These are phyloP conservation scores for Calonectria crousiana DNA, from an alignment of 2,329 filamentous ascomycete species.

Conservation along the genomic window DNA sequence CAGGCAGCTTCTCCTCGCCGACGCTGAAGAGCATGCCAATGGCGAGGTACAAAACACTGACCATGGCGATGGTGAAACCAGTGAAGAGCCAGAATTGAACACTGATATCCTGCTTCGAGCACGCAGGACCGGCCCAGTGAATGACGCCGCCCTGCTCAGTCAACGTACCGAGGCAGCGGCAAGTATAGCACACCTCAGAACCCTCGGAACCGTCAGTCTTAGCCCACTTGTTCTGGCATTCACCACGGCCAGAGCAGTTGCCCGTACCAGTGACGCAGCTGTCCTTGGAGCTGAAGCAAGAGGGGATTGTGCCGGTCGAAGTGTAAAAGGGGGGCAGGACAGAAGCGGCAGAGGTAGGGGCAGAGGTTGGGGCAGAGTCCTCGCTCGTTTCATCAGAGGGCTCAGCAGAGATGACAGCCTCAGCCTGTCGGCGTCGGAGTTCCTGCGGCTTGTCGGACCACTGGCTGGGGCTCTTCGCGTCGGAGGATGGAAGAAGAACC, in stretches of 20 bases:
- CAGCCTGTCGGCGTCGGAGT: slow-evolving; percentile 62
- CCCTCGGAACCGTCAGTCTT: slow-evolving; percentile 54
- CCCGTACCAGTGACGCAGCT: slow-evolving; percentile 78
- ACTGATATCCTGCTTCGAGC: slow-evolving; percentile 92
- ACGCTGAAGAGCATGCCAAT: slow-evolving; percentile 86
- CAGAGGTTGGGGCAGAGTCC: slow-evolving; percentile 40
- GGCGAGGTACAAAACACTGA: slow-evolving; percentile 76
- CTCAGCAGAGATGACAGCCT: slow-evolving; percentile 59
- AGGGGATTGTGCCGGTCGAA: slow-evolving; percentile 65
- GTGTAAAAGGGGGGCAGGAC: slow-evolving; percentile 52
- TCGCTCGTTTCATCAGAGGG: slow-evolving; percentile 47
- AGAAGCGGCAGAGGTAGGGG: slow-evolving; percentile 39
- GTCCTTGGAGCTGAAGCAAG: slow-evolving; percentile 80
- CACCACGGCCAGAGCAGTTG: slow-evolving; percentile 86
- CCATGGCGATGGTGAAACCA: slow-evolving; percentile 77
- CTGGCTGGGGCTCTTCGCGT: slow-evolving; percentile 49
- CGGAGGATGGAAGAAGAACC: slow-evolving; percentile 65
- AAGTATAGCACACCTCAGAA: slow-evolving; percentile 77
- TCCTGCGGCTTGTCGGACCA: slow-evolving; percentile 58
- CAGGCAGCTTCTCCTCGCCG: slow-evolving; percentile 88
- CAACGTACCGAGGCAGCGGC: slow-evolving; percentile 76
- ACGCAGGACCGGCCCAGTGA: slow-evolving; percentile 86
- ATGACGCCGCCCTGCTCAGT: slow-evolving; percentile 71
- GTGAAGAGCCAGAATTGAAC: slow-evolving; percentile 89
- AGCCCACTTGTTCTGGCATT: slow-evolving; percentile 77